phyloP scores from a whole-genome alignment of 495 filamentous ascomycete genomes.

The Tuber brumale region DNA sequence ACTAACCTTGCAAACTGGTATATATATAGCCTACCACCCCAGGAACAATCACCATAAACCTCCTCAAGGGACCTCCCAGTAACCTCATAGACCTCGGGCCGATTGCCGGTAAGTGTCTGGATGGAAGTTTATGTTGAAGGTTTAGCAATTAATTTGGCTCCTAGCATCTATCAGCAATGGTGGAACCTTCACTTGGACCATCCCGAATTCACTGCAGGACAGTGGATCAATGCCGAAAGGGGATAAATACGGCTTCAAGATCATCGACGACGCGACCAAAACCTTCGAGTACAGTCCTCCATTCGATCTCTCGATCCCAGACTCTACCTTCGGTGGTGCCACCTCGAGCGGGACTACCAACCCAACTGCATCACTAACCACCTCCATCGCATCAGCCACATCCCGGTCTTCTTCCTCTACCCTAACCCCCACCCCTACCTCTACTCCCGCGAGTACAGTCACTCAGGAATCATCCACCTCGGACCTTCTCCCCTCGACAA shows the following conservation, averaged over 20 bases:
- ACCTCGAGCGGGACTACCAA: background rate
- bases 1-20: background rate
- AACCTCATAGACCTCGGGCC: conserved; percentile 29
- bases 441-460: background rate
- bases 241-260: conserved; percentile 38
- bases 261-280: conserved; percentile 32
- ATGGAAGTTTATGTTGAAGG: background rate
- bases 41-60: conserved; percentile 38
- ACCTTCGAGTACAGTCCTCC: conserved; percentile 40
- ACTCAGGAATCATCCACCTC: background rate
- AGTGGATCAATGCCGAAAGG: conserved; percentile 23
- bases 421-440: background rate
- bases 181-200: conserved; percentile 34
- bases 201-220: conserved; percentile 25
- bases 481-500: background rate
- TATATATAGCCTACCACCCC: conserved; percentile 38
- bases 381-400: background rate
- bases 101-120: conserved; percentile 29
- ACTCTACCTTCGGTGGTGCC: conserved; percentile 24
- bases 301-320: conserved; percentile 26
- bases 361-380: background rate
- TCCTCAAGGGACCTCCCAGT: conserved; percentile 36
- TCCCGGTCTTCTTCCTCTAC: background rate
- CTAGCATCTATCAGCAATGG: conserved; percentile 29
- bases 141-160: background rate